Percentiles rank a stretch among this genome's conserved stretches.
phyloP scores from a whole-genome alignment of 208 protist genomes.

The Crithidia brevicula region DNA sequence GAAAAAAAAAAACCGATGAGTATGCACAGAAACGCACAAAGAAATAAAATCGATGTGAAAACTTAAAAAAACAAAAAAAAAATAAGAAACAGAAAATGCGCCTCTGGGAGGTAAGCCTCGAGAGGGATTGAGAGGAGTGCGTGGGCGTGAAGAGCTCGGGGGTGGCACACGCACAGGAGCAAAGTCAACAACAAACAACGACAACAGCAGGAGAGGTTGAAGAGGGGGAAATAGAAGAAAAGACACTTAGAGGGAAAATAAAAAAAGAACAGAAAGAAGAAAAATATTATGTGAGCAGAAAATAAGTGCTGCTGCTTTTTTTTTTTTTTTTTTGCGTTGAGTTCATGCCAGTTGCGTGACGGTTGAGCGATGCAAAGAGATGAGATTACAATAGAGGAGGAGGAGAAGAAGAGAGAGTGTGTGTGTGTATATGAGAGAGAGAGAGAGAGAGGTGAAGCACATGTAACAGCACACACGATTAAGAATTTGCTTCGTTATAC shows the following conservation, averaged over 20 bases:
- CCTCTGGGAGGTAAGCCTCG: too few species aligned
- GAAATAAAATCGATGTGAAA: background rate
- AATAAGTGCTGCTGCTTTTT: background rate
- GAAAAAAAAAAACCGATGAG: background rate
- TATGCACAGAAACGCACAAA: background rate
- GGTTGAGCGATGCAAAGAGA: too few species aligned
- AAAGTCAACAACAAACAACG: too few species aligned
- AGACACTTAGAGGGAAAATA: background rate
- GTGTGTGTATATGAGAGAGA: background rate
- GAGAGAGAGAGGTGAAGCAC: background rate
- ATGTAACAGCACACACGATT: background rate
- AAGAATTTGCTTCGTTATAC: too few species aligned
- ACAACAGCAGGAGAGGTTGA: too few species aligned
- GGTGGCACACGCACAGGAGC: too few species aligned
- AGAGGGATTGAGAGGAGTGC: too few species aligned
- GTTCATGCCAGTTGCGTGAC: background rate
- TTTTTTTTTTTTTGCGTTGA: background rate
- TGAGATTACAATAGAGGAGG: background rate
- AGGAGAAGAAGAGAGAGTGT: background rate
- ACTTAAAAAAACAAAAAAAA: conserved; percentile 3
- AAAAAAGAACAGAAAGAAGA: background rate
- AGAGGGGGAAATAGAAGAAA: too few species aligned
- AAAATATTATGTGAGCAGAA: background rate
- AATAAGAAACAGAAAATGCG: background rate
- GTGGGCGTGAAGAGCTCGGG: too few species aligned